Conservation (phyloP, 2,329 filamentous ascomycete genomes). For the Colletotrichum camelliae region DNA sequence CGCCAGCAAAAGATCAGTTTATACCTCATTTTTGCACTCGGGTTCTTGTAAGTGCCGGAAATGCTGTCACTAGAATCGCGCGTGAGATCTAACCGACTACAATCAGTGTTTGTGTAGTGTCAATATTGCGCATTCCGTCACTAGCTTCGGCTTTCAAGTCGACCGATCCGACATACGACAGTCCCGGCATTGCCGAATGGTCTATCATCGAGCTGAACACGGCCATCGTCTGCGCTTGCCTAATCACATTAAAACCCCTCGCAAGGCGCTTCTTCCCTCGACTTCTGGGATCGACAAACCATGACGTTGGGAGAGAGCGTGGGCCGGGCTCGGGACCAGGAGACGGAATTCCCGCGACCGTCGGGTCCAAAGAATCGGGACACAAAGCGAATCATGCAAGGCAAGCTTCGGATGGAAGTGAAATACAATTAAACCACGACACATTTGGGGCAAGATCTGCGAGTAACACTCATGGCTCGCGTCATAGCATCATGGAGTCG, state of each 20-base stretch:
- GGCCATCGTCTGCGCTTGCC: constrained; percentile 31
- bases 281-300: not conserved
- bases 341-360: not conserved
- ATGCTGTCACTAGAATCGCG: too few relatives aligned
- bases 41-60: constrained; percentile 24
- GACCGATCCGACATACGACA: constrained; percentile 26
- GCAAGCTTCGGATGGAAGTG: not conserved
- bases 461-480: not conserved
- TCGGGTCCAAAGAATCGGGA: not conserved
- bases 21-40: constrained; percentile 29
- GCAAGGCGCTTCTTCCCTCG: constrained; percentile 32
- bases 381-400: not conserved
- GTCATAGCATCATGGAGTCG: not conserved
- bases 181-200: constrained; percentile 28
- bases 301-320: not conserved
- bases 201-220: constrained; percentile 30
- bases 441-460: not conserved
- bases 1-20: constrained; percentile 27
- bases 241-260: constrained; percentile 30
- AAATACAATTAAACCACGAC: not conserved
- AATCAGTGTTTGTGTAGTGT: constrained; percentile 28
- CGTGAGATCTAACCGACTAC: not conserved
- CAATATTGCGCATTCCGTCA: constrained; percentile 26
- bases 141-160: constrained; percentile 15
- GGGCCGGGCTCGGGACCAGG: not conserved